A percentile compares a stretch with the other conserved stretches of the same genome.
These are phyloP conservation scores for Cubamyces sp. DNA, from an alignment of 768 basidiomycete species.

Conservation along the genomic window DNA sequence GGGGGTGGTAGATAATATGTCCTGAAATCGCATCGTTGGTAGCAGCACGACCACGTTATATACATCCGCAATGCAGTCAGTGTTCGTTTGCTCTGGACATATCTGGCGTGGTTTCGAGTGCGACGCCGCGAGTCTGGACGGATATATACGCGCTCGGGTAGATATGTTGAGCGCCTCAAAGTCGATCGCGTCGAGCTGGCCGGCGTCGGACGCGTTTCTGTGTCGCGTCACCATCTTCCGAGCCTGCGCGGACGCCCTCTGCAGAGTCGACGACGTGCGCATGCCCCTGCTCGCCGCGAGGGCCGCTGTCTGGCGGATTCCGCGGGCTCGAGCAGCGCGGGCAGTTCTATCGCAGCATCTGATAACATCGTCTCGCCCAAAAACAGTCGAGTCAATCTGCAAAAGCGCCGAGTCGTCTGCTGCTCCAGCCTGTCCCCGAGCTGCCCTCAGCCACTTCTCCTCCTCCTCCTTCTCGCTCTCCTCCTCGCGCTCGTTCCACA, in stretches of 20 bases:
- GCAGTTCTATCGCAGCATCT: conserved; percentile 28
- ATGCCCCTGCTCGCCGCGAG: conserved; percentile 19
- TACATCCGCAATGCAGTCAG: conserved; percentile 3
- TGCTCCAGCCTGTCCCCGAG: not conserved
- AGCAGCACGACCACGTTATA: conserved; percentile 3
- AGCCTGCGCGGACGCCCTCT: not conserved
- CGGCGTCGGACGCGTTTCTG: conserved; percentile 9
- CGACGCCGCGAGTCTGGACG: too few species aligned
- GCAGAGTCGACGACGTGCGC: conserved; percentile 4
- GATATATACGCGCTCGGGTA: conserved; percentile 21
- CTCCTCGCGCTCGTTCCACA: not conserved
- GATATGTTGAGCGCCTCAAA: conserved; percentile 11
- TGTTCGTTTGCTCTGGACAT: not conserved
- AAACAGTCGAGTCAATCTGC: conserved; percentile 31
- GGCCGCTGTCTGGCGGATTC: conserved; percentile 17
- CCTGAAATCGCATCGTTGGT: conserved; percentile 1
- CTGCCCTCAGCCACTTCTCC: not conserved
- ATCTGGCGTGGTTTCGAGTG: not conserved
- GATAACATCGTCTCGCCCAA: conserved; percentile 29
- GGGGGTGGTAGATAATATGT: conserved; percentile 6
- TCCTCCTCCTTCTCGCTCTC: conserved; percentile 2
- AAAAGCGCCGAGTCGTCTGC: conserved; percentile 23
- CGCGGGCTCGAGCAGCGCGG: conserved; percentile 20
- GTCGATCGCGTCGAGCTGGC: conserved; percentile 8
- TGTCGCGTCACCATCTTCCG: conserved; percentile 10